Percentiles rank a stretch among this genome's conserved stretches.
Evolutionary conservation across 139 green algal genomes (phyloP).

Genomic region (Picochlorum sp.): DNA sequence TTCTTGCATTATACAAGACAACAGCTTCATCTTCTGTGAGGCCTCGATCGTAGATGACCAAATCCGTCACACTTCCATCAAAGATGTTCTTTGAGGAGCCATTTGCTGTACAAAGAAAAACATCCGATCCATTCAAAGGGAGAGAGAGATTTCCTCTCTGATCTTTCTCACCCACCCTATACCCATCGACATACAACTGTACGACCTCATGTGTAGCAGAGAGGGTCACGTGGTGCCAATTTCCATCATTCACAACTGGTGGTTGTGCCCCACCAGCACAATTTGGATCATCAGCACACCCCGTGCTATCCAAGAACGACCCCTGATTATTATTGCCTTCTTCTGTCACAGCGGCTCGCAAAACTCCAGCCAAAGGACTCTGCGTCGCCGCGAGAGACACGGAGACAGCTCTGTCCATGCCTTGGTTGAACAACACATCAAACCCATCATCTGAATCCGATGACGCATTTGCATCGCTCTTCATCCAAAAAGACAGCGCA

Average conservation of each 20-base stretch:
- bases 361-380: constrained; percentile 31
- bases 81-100: constrained; percentile 7
- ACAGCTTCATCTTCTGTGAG: constrained; percentile 17
- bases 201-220: constrained; percentile 32
- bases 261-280: background rate
- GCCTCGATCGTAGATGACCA: constrained; percentile 24
- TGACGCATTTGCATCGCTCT: background rate
- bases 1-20: constrained; percentile 11
- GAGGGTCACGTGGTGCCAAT: constrained; percentile 60
- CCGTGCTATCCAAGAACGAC: constrained; percentile 38
- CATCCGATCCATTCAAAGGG: background rate
- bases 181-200: constrained; percentile 43
- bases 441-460: background rate
- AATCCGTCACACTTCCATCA: constrained; percentile 32
- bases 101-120: too few relatives aligned
- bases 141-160: background rate
- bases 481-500: constrained; percentile 19
- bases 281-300: constrained; percentile 7
- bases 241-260: constrained; percentile 28
- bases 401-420: background rate
- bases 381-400: constrained; percentile 19
- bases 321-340: constrained; percentile 3
- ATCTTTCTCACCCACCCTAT: background rate
- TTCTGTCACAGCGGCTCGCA: constrained; percentile 36
- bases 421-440: constrained; percentile 1